Evolutionary conservation across 176 grass and related monocot genomes (phyloP).

Genomic region (Juncus effusus): DNA sequence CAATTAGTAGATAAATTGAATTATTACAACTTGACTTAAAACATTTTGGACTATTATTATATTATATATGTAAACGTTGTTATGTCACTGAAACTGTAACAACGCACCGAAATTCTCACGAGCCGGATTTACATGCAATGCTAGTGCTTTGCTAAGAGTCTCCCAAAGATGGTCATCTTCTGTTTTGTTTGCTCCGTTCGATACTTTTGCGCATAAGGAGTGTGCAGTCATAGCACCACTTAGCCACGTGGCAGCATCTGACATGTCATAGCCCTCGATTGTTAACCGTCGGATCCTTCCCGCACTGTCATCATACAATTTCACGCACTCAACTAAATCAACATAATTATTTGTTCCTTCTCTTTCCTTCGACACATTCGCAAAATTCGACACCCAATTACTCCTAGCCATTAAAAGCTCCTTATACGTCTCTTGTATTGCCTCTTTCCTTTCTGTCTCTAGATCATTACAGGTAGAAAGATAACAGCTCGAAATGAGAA

Average conservation of each 20-base stretch:
- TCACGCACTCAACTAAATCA: constrained; percentile 12
- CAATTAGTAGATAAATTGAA: too few species aligned
- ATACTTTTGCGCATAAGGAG: constrained; percentile 17
- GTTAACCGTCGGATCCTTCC: constrained; percentile 1
- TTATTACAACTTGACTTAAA: too few species aligned
- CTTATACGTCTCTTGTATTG: constrained; percentile 7
- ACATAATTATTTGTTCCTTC: not conserved
- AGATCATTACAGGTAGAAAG: not conserved
- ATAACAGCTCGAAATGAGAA: too few species aligned
- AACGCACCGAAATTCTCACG: not conserved
- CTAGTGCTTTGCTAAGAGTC: constrained; percentile 2
- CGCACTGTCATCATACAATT: constrained; percentile 19
- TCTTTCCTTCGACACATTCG: not conserved
- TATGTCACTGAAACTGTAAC: not conserved
- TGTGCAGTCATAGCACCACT: constrained; percentile 25
- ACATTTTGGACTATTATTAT: too few species aligned
- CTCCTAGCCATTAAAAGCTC: constrained; percentile 3
- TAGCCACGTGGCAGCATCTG: constrained; percentile 29
- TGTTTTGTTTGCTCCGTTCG: not conserved
- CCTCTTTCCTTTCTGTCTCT: not conserved
- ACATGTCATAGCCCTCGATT: not conserved
- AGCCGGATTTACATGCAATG: constrained; percentile 1
- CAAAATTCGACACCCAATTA: not conserved
- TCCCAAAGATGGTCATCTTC: not conserved
- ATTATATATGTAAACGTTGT: too few species aligned